These are phyloP conservation scores for Prunus persica DNA, from an alignment of 306 rosid genomes.

Conservation along the genomic window Prunus_persica_NCBIv2 NC_034011.1:1825501-1826000, in stretches of 20 bases:
- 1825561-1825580: neutral
- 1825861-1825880: neutral
- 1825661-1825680: neutral
- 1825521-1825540: neutral
- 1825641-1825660: neutral
- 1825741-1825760: slow-evolving; percentile 7
- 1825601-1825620: neutral
- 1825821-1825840: neutral
- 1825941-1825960: slow-evolving; percentile 49
- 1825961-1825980: neutral
- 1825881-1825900: slow-evolving; percentile 6
- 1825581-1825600: neutral
- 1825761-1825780: neutral
- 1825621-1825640: neutral
- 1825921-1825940: slow-evolving; percentile 46
- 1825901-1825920: slow-evolving; percentile 51
- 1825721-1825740: neutral
- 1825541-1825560: neutral
- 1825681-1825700: neutral
- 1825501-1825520: neutral
- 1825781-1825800: neutral
- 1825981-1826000: too few relatives aligned
- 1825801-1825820: neutral
- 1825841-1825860: neutral
- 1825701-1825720: neutral